Evolutionary conservation across 495 filamentous ascomycete genomes (phyloP), one percentile per base, ranked within the genome.

Genomic region (Penicillium odoratum): DNA sequence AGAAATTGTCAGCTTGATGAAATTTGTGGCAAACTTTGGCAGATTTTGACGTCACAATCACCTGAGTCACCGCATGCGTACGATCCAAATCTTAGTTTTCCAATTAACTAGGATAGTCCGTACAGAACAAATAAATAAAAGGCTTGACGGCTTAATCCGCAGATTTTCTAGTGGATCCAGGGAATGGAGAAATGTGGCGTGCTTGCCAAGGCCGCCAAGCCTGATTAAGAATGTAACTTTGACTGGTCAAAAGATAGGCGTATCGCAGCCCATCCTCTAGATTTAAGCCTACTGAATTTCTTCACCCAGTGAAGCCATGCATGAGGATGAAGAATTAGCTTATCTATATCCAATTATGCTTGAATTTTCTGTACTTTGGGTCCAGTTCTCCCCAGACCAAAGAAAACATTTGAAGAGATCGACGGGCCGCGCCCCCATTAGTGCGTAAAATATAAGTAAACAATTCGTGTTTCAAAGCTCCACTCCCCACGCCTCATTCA

Each of bases 31-130:
- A 40, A 40, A 11, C 4, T 21, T 11, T 21, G 4, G 4, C 25
- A 5, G 21, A 28, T 45, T 44, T 48, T 48, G 46, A 48, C 46
- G 28, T 48, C 46, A 48, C 31, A 11, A 48, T 21, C 21, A 21
- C 21, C 2, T 21, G 21, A 10, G 33, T 33, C 33, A 36, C 33
- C 9, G 33, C 8, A 11, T 36, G 13, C 4, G 10, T 9, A 11
- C 33, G 9, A 36, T 25, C 42, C 7, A 25, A 10, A n/a, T 25
- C 5, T 16, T 7, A 21, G 2, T 21, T 21, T 21, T 21, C 2
- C 21, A 21, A 21, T 21, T 1, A 2, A 21, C 2, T 21, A 21
- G 21, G 21, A 21, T 21, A 21, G 21, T 21, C 21, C 21, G 21
- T 21, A 21, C 21, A 21, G 21, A 21, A 21, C 21, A 21, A 21